Conservation (phyloP, 768 basidiomycete species). For the Tulasnella sp. region DNA sequence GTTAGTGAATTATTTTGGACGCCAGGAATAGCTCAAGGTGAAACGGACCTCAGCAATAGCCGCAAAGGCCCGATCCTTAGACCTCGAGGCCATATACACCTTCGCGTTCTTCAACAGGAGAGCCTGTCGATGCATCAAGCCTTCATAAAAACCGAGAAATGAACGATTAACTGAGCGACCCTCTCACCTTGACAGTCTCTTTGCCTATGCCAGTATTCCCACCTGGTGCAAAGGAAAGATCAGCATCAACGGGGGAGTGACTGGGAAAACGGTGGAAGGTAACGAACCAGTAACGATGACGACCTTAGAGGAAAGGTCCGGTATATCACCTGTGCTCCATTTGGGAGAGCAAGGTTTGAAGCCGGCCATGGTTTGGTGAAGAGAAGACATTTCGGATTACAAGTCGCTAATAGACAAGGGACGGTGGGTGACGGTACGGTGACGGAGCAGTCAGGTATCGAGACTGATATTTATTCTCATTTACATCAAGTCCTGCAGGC, state of each 20-base stretch:
- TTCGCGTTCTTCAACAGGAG: slow-evolving; percentile 20
- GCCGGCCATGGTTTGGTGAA: too few relatives aligned
- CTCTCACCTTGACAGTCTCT: slow-evolving; percentile 12
- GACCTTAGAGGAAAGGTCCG: slow-evolving; percentile 5
- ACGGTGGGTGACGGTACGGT: too few relatives aligned
- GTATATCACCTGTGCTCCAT: not conserved
- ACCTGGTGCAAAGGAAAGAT: not conserved
- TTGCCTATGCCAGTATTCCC: slow-evolving; percentile 15
- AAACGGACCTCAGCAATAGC: slow-evolving; percentile 15
- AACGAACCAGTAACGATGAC: slow-evolving; percentile 14
- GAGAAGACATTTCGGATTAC: too few relatives aligned
- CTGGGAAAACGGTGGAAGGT: too few relatives aligned
- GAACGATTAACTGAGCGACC: too few relatives aligned
- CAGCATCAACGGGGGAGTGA: too few relatives aligned
- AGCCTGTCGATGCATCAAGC: not conserved
- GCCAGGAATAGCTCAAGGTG: not conserved
- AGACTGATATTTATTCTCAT: too few relatives aligned
- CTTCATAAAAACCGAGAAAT: not conserved
- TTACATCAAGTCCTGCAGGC: too few relatives aligned
- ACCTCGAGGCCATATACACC: slow-evolving; percentile 21
- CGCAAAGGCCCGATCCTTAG: not conserved
- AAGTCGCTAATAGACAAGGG: too few relatives aligned
- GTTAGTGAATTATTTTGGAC: not conserved
- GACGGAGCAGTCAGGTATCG: too few relatives aligned
- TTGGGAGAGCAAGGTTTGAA: too few relatives aligned